Base-by-base conservation (phyloP, 1,284 basidiomycete species). In the Trichosporon asahii region DNA sequence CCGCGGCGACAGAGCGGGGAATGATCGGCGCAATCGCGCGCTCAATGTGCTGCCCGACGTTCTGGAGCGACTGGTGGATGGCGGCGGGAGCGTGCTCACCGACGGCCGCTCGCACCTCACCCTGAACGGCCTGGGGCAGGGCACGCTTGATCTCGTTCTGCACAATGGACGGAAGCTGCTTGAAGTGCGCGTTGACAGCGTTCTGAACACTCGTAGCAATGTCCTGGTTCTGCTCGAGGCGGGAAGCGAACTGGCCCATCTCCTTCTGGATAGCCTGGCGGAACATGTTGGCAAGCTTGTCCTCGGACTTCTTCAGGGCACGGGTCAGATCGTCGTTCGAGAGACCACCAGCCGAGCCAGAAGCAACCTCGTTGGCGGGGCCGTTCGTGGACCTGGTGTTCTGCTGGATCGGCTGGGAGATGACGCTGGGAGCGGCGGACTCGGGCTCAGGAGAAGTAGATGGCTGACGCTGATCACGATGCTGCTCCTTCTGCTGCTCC, bases 231-330 rank as follows among this genome's bases (percentile, higher is more conserved):
- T 53, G 53, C 55, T 67, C 64, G n/a, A 67, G 66, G 35, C 68
- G 67, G 11, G 70, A 37, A 4, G 57, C 37, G 6, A 71, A 21
- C 11, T 46, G 14, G 21, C 60, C 33, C 18, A 71, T 21, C 66
- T 71, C 70, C 44, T 67, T 68, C 64, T 67, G 66, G 14, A 73
- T 64, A 0, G 66, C 57, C 65, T 68, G 67, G 31, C 66, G 68
- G 69, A 79, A 46, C 40, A 75, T 72, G 35, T 72, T 75, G 27
- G 72, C 57, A 25, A 80, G 63, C 49, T 73, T 68, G 63, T 78
- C 77, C 69, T 79, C 79, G 61, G 77, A 75, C 77, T 79, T 71
- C 53, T 61, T 70, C 9, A 73, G 67, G 5, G 70, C 72, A 27
- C 61, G 64, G 12, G 35, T 7, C 11, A 73, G 68, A n/a, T 73